Base-by-base conservation (phyloP, 129 eudicot species). In the Pseudognaphalium luteoalbum region DNA sequence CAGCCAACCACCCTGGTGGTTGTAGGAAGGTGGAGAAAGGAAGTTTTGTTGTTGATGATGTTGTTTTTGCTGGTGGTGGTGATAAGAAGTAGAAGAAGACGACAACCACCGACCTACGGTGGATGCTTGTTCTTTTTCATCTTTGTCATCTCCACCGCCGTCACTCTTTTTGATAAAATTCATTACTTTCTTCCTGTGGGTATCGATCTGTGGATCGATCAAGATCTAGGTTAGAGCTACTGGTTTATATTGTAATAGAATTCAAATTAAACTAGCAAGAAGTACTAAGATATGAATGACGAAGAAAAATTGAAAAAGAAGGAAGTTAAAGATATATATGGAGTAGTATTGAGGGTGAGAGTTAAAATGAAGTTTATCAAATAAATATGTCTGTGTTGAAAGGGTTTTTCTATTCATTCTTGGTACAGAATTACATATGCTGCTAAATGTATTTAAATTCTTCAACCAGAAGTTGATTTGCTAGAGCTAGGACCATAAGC, bases 371-470 rank as follows among this genome's bases (percentile, higher is more conserved):
- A 73, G 73, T 52, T 25, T 25, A 69, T 37, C 39, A 73, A 30
- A 66, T 56, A 73, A 73, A 73, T 73, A 54, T 80, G 73, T 66
- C 61, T 72, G 69, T 63, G 15, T 34, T 54, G 68, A 57, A 73
- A 42, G 79, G 79, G 79, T 66, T 80, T 66, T 80, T 71, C 56
- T 76, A 67, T 37, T 67, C 20, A 52, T 29, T 65, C 12, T 61
- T 80, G 63, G 79, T 73, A 80, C 79, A 66, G 51, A 66, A 34
- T 71, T n/a, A 52, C 51, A 44, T 76, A 79, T 63, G 78, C 19
- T 52, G 82, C 52, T 79, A 65, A 66, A 71, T 64, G 58, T 61
- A 34, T 28, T 50, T 71, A 19, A 63, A 79, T 20, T 30, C 82
- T 68, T 66, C 42, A 80, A 66, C 39, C 60, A 74, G 35, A 80